Base-by-base conservation (phyloP, 805 yeast genomes). In the Ogataea populi-albae region DNA sequence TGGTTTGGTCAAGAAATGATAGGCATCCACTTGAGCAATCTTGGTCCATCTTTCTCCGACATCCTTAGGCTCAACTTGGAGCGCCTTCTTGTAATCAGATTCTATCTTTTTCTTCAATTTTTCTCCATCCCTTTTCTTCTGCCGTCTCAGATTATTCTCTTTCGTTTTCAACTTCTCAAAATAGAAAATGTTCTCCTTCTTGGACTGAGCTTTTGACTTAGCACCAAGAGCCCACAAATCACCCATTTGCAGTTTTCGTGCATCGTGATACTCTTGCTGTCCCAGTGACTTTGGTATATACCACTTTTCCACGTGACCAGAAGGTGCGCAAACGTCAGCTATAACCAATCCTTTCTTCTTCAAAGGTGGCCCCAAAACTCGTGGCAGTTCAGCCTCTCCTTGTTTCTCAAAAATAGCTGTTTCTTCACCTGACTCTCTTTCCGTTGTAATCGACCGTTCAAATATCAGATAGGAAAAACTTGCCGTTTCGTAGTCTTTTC, bases 301-400 rank as follows among this genome's bases (percentile, higher is more conserved):
- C 96, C 97, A 88, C 40, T 80, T 78, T 61, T 91, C 97, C 27
- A 91, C 61, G 30, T 73, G 71, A 1, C 96, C 96, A 10, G 81
- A 71, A 0, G 89, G 75, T 1, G 86, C 77, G 66, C 96, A 87
- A 2, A 88, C 73, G 45, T 79, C 84, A 57, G 89, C 68, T 17
- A 77, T 66, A 12, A 91, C 93, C 62, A 88, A 94, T 3, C 88
- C 86, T 54, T 86, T 85, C 32, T 82, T 73, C 53, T 87, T 86
- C 52, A 72, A 47, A 2, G 98, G 98, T 15, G 71, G 73, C 23
- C 71, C 69, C 36, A 88, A 62, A 9, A 85, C 74, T 41, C 98
- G 70, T 0, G 96, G 89, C 81, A 88, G 79, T 23, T 71, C 67
- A n/a, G n/a, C n/a, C n/a, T n/a, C n/a, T n/a, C n/a, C n/a, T n/a